Evolutionary conservation across 2,329 filamentous ascomycete genomes (phyloP).

Genomic region (Colletotrichum simmondsii): DNA sequence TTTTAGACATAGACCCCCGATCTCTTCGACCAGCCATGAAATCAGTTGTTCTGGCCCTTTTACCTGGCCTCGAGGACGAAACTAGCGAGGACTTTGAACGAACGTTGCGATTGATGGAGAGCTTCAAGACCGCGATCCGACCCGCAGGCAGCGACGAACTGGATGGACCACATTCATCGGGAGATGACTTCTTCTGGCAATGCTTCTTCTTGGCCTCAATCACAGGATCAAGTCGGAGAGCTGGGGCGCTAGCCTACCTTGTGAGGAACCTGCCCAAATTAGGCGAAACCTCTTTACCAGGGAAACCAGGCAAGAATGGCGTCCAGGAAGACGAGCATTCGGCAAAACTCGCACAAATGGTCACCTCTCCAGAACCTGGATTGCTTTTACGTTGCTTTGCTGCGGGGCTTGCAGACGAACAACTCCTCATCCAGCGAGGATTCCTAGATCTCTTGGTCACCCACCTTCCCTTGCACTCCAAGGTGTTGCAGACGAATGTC

Average conservation of each 20-base stretch:
- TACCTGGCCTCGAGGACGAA: conserved; percentile 94
- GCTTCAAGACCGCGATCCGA: conserved; percentile 77
- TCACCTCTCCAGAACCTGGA: conserved; percentile 90
- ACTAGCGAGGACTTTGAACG: conserved; percentile 97
- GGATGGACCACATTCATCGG: conserved; percentile 65
- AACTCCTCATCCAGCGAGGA: conserved; percentile 91
- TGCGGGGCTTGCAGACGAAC: conserved; percentile 86
- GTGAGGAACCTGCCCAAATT: conserved; percentile 81
- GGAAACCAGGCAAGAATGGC: conserved; percentile 42
- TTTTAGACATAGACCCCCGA: conserved; percentile 76
- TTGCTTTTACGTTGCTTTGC: conserved; percentile 91
- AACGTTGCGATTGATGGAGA: conserved; percentile 81
- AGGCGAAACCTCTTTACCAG: conserved; percentile 51
- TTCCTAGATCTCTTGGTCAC: conserved; percentile 94
- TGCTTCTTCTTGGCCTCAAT: conserved; percentile 95
- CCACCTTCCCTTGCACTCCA: conserved; percentile 86
- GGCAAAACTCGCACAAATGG: conserved; percentile 69
- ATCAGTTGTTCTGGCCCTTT: conserved; percentile 85
- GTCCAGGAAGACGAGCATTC: conserved; percentile 55
- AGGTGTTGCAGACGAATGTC: conserved; percentile 80
- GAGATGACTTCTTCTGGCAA: conserved; percentile 96
- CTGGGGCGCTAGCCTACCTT: conserved; percentile 89
- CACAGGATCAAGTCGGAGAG: conserved; percentile 85
- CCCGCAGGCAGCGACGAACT: conserved; percentile 61
- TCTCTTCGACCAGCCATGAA: conserved; percentile 89